Evolutionary conservation across 306 rosid species (phyloP).

Genomic region (Alnus rubra): DNA sequence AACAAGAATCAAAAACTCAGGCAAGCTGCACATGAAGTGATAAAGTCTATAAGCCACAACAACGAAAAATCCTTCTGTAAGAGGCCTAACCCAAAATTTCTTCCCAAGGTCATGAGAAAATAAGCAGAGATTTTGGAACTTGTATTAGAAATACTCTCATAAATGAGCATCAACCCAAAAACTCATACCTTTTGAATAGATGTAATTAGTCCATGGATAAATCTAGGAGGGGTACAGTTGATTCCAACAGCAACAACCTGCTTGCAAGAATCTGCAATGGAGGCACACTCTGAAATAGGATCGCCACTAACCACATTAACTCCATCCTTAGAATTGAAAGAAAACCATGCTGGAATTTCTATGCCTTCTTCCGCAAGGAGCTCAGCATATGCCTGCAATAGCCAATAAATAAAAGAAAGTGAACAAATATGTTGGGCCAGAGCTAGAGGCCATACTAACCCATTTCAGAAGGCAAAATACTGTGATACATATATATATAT

Average conservation of each 20-base stretch:
- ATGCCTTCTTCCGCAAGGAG: constrained; percentile 76
- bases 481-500: too few species aligned
- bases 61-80: too few species aligned
- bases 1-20: neutral
- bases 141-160: neutral
- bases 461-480: too few species aligned
- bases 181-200: constrained; percentile 54
- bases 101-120: neutral
- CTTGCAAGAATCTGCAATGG: constrained; percentile 66
- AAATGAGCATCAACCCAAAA: constrained; percentile 6
- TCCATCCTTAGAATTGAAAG: constrained; percentile 80
- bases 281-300: constrained; percentile 69
- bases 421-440: neutral
- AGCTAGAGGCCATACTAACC: neutral
- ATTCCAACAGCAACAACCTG: constrained; percentile 79
- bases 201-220: constrained; percentile 64
- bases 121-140: neutral
- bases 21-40: too few species aligned
- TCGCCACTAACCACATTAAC: constrained; percentile 70
- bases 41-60: too few species aligned
- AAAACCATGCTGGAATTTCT: constrained; percentile 82
- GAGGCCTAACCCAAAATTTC: neutral
- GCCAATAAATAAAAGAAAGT: neutral
- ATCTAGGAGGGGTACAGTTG: constrained; percentile 90
- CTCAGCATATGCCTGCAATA: constrained; percentile 73